These are phyloP conservation scores for Fusarium beomiforme DNA, from an alignment of 2,329 filamentous ascomycete genomes.

Conservation along the genomic window DNA sequence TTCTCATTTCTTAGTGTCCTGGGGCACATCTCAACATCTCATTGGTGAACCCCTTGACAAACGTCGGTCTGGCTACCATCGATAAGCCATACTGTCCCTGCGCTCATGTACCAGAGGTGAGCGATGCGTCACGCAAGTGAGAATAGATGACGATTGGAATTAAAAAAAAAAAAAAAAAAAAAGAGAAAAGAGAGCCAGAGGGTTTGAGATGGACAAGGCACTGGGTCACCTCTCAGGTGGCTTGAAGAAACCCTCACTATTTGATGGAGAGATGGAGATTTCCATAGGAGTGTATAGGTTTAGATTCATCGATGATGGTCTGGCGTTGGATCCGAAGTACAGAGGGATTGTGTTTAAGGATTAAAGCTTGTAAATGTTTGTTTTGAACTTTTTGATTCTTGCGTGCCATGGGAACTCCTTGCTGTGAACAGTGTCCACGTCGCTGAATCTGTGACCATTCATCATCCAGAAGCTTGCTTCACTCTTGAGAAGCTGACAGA, in stretches of 20 bases:
- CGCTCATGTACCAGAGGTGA: constrained; percentile 2
- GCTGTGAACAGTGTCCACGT: background rate
- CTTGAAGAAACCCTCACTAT: constrained; percentile 21
- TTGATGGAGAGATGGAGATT: constrained; percentile 11
- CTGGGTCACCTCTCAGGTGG: background rate
- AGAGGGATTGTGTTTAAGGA: constrained; percentile 24
- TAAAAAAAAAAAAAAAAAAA: constrained; percentile 29
- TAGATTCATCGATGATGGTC: constrained; percentile 54
- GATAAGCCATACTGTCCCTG: constrained; percentile 17
- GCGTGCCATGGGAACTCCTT: background rate
- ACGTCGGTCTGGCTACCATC: constrained; percentile 43
- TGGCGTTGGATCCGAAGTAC: constrained; percentile 52
- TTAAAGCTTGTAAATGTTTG: constrained; percentile 18
- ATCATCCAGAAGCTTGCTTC: background rate
- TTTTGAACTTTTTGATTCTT: background rate
- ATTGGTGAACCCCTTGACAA: constrained; percentile 15
- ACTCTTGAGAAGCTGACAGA: background rate
- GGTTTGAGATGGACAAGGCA: constrained; percentile 32
- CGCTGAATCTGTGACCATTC: background rate
- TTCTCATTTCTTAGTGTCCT: constrained; percentile 28
- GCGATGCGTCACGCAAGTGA: constrained; percentile 12
- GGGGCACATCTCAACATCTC: constrained; percentile 31
- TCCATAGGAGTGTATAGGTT: constrained; percentile 43
- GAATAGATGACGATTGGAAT: constrained; percentile 21
- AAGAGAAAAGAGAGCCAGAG: background rate